Evolutionary conservation across 345 rosid species (phyloP), one percentile per base, ranked within the genome.

Genomic region (Euphorbia peplus): DNA sequence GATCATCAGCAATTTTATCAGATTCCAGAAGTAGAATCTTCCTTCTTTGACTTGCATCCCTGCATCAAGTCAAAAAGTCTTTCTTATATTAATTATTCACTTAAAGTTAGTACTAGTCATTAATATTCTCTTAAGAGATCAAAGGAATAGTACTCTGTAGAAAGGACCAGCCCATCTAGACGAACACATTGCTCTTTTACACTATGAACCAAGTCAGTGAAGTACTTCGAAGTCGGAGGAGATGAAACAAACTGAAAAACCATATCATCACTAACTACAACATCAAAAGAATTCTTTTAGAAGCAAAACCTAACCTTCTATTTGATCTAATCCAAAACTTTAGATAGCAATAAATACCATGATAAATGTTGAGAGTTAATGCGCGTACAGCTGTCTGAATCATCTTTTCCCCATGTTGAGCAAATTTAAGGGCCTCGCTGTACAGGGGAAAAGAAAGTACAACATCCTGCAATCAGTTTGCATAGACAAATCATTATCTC

Each of bases 351-450:
- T 44, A 32, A 32, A 50, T 81, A 88, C 90, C 88, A 69, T 86
- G 81, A 54, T 78, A 88, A 62, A 86, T 77, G 56, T 77, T 84
- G 73, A 88, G 93, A 48, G 84, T 80, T 69, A 88, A 81, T 74
- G 90, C 93, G 58, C 84, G 90, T 67, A 88, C 83, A 78, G 89
- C 93, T 52, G 86, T 83, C 81, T 82, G 90, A 63, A 88, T 86
- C 93, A 88, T 88, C 83, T 84, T 88, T 80, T 86, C 93, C 70
- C 84, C 83, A 71, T 81, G 84, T 61, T 77, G 82, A 62, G 86
- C 79, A 84, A 88, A 86, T 80, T 86, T 88, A 68, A 86, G 85
- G 54, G 90, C 87, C 69, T 81, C 90, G 60, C 67, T 78, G 48
- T 86, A 88, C 63, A 84, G 29, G 24, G 87, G 90, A 74, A 88